phyloP scores from a whole-genome alignment of 148 eudicot genomes.

The Spergularia bocconei region DNA sequence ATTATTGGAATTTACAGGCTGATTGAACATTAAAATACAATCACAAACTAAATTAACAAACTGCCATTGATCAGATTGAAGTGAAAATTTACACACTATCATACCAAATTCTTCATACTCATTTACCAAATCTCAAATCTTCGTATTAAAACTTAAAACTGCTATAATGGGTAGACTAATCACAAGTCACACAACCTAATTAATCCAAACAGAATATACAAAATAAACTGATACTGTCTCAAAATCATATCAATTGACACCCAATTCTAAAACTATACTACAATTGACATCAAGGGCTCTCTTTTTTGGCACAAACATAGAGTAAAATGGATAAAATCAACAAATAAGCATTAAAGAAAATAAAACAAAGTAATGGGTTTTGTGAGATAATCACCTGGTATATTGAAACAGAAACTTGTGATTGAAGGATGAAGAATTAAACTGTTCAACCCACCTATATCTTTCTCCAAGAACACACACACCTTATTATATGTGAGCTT shows the following conservation, averaged over 20 bases:
- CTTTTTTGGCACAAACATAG: not conserved
- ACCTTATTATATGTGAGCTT: no score
- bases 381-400: constrained; percentile 21
- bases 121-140: not conserved
- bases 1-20: not conserved
- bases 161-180: not conserved
- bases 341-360: not conserved
- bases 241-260: not conserved
- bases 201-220: not conserved
- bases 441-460: no score
- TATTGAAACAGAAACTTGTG: not conserved
- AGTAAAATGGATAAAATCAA: not conserved
- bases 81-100: not conserved
- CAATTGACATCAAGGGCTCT: not conserved
- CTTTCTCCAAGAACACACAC: no score
- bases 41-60: not conserved
- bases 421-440: not conserved
- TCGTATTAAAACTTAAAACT: no score
- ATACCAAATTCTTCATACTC: not conserved
- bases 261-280: not conserved
- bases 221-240: not conserved
- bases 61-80: not conserved
- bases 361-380: not conserved
- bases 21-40: not conserved
- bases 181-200: not conserved